phyloP scores from a whole-genome alignment of 768 basidiomycete species.

The Pisolithus albus region DNA sequence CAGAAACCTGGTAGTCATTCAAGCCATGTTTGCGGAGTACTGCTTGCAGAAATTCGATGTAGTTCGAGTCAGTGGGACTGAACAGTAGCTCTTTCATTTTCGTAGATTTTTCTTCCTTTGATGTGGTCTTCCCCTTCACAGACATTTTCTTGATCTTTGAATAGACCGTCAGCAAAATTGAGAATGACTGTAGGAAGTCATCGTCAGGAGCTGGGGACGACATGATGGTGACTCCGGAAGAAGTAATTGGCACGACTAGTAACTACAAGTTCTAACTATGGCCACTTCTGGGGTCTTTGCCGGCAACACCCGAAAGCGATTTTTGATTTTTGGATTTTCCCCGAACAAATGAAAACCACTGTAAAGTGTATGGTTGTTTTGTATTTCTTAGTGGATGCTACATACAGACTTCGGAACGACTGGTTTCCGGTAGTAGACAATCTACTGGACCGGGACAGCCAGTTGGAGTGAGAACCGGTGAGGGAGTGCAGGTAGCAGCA shows the following conservation, averaged over 20 bases:
- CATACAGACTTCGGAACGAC: too few relatives aligned
- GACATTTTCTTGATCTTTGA: background rate
- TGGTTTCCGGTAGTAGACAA: too few relatives aligned
- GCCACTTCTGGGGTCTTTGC: background rate
- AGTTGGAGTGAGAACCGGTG: too few relatives aligned
- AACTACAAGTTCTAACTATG: background rate
- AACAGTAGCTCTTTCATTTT: background rate
- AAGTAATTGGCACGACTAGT: background rate
- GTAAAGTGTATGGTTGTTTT: too few relatives aligned
- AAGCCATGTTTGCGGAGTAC: background rate
- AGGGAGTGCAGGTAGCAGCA: too few relatives aligned
- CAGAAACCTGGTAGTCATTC: too few relatives aligned
- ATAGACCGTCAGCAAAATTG: background rate
- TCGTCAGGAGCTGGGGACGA: background rate
- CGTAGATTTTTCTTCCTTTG: background rate
- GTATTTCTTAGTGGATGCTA: too few relatives aligned
- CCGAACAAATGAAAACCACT: too few relatives aligned
- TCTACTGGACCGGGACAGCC: too few relatives aligned
- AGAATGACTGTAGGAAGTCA: background rate
- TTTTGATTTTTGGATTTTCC: too few relatives aligned
- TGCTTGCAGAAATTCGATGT: background rate
- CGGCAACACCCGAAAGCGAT: background rate
- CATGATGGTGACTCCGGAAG: background rate
- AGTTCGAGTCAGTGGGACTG: background rate
- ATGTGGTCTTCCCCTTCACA: background rate